A percentile compares a stretch with the other conserved stretches of the same genome.
Evolutionary conservation across 495 filamentous ascomycete genomes (phyloP).

Genomic region (Penicillium diatomitis): DNA sequence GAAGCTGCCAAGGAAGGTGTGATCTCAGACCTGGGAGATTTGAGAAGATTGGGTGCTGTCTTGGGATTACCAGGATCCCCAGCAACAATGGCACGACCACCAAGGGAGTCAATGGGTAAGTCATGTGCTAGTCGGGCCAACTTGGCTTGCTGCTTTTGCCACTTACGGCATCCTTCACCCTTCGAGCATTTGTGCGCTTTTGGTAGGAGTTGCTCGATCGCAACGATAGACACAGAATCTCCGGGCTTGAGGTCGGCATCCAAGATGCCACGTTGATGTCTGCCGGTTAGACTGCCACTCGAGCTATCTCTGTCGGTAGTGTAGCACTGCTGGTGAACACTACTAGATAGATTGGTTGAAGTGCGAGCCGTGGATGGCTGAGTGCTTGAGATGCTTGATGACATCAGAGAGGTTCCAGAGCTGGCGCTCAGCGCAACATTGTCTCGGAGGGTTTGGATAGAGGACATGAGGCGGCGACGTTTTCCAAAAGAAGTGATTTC

Average conservation of each 20-base stretch:
- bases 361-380: neutral
- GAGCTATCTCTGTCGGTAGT: neutral
- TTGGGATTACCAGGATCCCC: constrained; percentile 64
- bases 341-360: constrained; percentile 15
- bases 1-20: constrained; percentile 77
- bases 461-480: constrained; percentile 74
- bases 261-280: constrained; percentile 24
- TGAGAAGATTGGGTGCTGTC: constrained; percentile 40
- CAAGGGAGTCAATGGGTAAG: constrained; percentile 8
- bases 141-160: constrained; percentile 52
- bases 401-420: neutral
- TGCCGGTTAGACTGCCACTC: neutral
- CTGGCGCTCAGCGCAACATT: constrained; percentile 28
- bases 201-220: constrained; percentile 79
- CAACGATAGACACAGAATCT: constrained; percentile 85
- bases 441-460: constrained; percentile 63
- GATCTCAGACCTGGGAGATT: constrained; percentile 25
- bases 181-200: constrained; percentile 81
- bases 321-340: constrained; percentile 2
- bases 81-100: constrained; percentile 35
- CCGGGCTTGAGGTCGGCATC: constrained; percentile 51
- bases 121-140: constrained; percentile 14
- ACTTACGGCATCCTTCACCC: constrained; percentile 81
- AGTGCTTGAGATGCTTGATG: neutral
- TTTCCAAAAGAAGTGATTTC: constrained; percentile 91